Evolutionary conservation across 495 filamentous ascomycete genomes (phyloP), one percentile per base, ranked within the genome.

Genomic region (Penicillium taxi): DNA sequence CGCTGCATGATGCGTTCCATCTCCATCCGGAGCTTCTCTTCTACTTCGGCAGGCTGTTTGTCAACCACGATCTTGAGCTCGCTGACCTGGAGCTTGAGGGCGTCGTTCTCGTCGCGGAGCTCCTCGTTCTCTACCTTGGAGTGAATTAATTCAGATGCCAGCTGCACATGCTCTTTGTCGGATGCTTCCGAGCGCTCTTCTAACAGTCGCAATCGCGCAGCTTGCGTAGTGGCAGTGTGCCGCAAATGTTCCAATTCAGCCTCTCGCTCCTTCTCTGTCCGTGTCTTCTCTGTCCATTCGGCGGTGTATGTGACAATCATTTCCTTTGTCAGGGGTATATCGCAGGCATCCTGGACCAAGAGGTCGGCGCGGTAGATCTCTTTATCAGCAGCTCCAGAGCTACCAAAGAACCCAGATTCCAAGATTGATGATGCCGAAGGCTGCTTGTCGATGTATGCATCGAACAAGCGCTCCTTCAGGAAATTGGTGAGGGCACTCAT

Each of bases 391-490:
- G 81, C 84, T 14, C 80, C 86, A 14, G 85, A 84, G 59, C 82
- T 89, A 26, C 91, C 91, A 52, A 99, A 99, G 70, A 99, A 99
- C 20, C 91, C 91, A 29, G 86, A 91, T 58, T 99, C 91, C 18
- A 96, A 77, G 26, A 96, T 81, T 5, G 85, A 93, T 21, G 74
- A 81, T 12, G 86, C 76, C 1, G 87, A 88, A 0, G 91, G 91
- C 6, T 85, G 75, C 48, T 87, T 80, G 58, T 99, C 91, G 37
- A 96, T 94, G 54, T 99, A 99, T 27, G 84, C 86, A 58, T 99
- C 91, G 39, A 99, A 96, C 3, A 99, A 52, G 12, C 81, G 80
- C 54, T 96, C 93, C 55, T 95, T 95, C 19, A 99, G 65, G 65
- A 90, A 96, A 13, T 69, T 78, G 1, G 87, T 94, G 22, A 99